Evolutionary conservation across 441 rosid species (phyloP).

Genomic region (Adansonia gregorii): DNA sequence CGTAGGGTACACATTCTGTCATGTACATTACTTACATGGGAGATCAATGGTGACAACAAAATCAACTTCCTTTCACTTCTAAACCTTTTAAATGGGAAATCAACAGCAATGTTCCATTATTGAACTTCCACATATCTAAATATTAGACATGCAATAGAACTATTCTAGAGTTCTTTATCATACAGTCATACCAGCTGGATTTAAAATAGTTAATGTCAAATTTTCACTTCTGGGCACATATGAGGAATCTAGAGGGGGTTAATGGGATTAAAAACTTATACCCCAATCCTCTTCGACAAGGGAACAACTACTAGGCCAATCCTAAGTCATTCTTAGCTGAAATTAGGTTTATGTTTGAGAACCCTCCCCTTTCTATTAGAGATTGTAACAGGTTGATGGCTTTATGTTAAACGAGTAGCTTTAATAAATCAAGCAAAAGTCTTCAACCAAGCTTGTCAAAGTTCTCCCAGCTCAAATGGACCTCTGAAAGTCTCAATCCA

Average conservation of each 20-base stretch:
- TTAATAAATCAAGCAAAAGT: slow-evolving; percentile 5
- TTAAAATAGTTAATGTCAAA: neutral
- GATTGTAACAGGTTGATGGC: neutral
- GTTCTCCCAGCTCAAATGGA: neutral
- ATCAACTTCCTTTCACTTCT: neutral
- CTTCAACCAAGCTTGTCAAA: neutral
- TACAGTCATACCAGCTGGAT: neutral
- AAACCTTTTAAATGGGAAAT: neutral
- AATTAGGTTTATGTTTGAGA: neutral
- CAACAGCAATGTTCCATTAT: neutral
- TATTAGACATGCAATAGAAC: neutral
- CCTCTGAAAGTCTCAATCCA: neutral
- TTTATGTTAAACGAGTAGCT: slow-evolving; percentile 3
- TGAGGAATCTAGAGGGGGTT: neutral
- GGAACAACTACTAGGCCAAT: neutral
- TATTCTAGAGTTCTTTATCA: neutral
- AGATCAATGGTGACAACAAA: neutral
- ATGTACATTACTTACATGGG: neutral
- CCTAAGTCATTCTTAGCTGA: neutral
- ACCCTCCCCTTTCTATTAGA: neutral
- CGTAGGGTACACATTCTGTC: neutral
- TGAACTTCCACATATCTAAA: neutral
- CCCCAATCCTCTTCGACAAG: neutral
- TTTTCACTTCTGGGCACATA: neutral
- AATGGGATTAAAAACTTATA: neutral